Evolutionary conservation across 305 asterid genomes (phyloP).

Genomic region (Fraxinus sp.): DNA sequence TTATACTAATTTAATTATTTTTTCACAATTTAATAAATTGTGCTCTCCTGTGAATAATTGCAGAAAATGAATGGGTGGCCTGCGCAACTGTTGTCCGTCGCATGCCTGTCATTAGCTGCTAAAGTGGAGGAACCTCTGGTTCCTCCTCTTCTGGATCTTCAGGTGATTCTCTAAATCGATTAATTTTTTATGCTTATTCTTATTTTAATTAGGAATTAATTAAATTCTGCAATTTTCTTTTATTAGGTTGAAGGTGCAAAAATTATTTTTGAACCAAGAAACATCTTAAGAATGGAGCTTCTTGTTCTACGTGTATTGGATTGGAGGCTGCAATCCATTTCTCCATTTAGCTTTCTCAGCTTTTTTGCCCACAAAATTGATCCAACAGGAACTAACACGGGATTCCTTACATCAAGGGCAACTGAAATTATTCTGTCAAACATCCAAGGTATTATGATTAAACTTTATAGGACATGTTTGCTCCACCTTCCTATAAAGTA

Average conservation of each 20-base stretch:
- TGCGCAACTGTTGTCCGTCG: slow-evolving; percentile 71
- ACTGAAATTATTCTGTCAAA: slow-evolving; percentile 57
- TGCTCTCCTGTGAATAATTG: slow-evolving; percentile 23
- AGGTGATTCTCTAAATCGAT: slow-evolving; percentile 39
- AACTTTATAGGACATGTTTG: neutral
- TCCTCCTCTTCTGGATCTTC: slow-evolving; percentile 85
- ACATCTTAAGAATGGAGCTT: slow-evolving; percentile 75
- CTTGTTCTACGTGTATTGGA: slow-evolving; percentile 65
- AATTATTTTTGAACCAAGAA: slow-evolving; percentile 65
- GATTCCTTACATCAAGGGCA: slow-evolving; percentile 60
- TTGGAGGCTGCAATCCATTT: slow-evolving; percentile 81
- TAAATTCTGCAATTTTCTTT: neutral
- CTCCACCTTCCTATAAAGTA: neutral
- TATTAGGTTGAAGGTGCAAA: slow-evolving; percentile 73
- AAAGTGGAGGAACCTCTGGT: slow-evolving; percentile 91
- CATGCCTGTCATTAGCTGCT: slow-evolving; percentile 87
- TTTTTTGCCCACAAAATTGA: slow-evolving; percentile 75
- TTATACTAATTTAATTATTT: neutral
- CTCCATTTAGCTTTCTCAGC: slow-evolving; percentile 70
- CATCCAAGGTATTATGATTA: slow-evolving; percentile 49
- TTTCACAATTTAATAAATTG: neutral
- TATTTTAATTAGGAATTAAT: neutral
- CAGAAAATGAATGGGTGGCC: slow-evolving; percentile 83
- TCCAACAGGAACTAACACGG: slow-evolving; percentile 54
- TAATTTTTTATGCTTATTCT: neutral